These are phyloP conservation scores for Colletotrichum sojae DNA, from an alignment of 2,329 filamentous ascomycete genomes.

Conservation along the genomic window DNA sequence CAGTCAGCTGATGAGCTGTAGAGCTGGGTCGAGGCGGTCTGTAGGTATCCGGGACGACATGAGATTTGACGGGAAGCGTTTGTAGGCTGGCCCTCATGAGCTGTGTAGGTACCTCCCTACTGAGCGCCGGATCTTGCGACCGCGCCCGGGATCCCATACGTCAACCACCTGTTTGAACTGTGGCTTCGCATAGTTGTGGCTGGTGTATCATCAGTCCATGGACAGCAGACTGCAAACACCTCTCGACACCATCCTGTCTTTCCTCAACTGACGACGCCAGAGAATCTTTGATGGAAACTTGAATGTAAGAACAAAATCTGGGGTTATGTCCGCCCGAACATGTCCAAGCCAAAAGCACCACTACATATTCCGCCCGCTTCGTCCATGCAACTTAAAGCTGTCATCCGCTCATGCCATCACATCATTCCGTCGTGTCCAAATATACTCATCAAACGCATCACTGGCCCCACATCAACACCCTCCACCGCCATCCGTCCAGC, in stretches of 20 bases:
- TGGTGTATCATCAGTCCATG: too few relatives aligned
- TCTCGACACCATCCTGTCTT: too few relatives aligned
- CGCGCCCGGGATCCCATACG: too few relatives aligned
- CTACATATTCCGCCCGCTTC: too few relatives aligned
- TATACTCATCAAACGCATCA: background rate
- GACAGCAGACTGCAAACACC: too few relatives aligned
- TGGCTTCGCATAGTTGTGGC: too few relatives aligned
- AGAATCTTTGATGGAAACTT: too few relatives aligned
- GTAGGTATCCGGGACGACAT: background rate
- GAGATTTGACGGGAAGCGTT: background rate
- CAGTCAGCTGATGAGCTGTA: background rate
- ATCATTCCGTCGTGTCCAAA: constrained; percentile 11
- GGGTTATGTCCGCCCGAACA: background rate
- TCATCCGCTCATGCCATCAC: constrained; percentile 11
- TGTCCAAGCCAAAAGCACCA: background rate
- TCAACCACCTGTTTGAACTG: too few relatives aligned
- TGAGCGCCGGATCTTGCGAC: too few relatives aligned
- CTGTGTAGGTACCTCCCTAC: too few relatives aligned
- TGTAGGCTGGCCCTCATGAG: background rate
- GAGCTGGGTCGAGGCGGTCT: background rate
- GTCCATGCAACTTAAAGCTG: background rate
- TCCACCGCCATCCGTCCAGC: constrained; percentile 70
- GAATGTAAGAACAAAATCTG: background rate
- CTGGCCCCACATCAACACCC: constrained; percentile 63
- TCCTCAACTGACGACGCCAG: too few relatives aligned